Base-by-base conservation (phyloP, 208 protist species). In the Wallacemonas sp. region DNA sequence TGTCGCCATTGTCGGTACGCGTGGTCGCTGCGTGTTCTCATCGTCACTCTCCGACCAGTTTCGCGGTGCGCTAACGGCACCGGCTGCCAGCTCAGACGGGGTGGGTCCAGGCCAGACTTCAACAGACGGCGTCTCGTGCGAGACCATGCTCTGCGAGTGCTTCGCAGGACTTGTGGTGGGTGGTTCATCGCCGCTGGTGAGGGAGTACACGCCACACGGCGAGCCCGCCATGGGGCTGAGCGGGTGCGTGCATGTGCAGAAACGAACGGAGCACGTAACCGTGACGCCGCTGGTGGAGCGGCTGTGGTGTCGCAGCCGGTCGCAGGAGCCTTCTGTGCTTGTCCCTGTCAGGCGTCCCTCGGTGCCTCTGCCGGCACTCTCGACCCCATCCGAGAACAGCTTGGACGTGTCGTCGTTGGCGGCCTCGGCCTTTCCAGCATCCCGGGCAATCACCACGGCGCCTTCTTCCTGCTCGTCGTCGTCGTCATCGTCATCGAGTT, bases 341-440 rank as follows among this genome's bases (percentile, higher is more conserved):
- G n/a, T n/a, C n/a, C n/a, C n/a, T n/a, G n/a, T n/a, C n/a, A n/a
- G n/a, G n/a, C n/a, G n/a, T n/a, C n/a, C n/a, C n/a, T n/a, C n/a
- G n/a, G n/a, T n/a, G n/a, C n/a, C n/a, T n/a, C n/a, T n/a, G n/a
- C n/a, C n/a, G n/a, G n/a, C n/a, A n/a, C n/a, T n/a, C 31, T 60
- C 63, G 17, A 75, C 17, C 70, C 70, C 67, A 53, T 69, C 63
- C 15, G 62, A 41, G 22, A 68, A 56, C 51, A 62, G 62, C 22
- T 46, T 34, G 0, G 59, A 51, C 41, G 59, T 66, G 21, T 24
- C 34, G 47, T 6, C 24, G 36, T 2, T 19, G 28, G 9, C 11
- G 54, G 41, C 38, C 38, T 11, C 38, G 38, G 11, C 38, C 38
- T 11, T 17, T 42, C 38, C 38, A n/a, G n/a, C n/a, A n/a, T n/a